phyloP scores from a whole-genome alignment of 1,139 yeast genomes.

The Pichia sp. region DNA sequence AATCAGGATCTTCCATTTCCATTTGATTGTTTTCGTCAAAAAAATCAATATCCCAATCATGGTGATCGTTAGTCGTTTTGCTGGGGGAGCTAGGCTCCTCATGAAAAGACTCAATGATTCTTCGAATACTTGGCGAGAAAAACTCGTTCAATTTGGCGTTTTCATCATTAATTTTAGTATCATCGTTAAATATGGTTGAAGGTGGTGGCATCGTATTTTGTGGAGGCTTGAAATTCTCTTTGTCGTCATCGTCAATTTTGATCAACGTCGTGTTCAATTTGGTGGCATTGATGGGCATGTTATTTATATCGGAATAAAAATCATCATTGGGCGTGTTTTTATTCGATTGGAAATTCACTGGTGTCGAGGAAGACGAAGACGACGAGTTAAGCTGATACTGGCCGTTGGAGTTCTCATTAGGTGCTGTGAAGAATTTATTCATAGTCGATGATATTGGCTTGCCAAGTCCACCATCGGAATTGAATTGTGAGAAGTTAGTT shows the following conservation, averaged over 20 bases:
- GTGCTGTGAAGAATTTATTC: too few species aligned
- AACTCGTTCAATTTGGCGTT: constrained; percentile 7
- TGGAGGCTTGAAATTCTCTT: constrained; percentile 19
- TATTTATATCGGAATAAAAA: constrained; percentile 15
- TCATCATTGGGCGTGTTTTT: background rate
- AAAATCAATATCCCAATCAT: constrained; percentile 24
- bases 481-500: background rate
- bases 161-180: background rate
- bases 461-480: too few species aligned
- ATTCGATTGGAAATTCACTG: too few species aligned
- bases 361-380: too few species aligned
- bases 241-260: constrained; percentile 27
- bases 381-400: too few species aligned
- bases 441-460: background rate
- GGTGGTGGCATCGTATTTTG: constrained; percentile 1
- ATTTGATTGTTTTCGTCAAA: constrained; percentile 20
- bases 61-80: constrained; percentile 14
- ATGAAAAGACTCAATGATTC: constrained; percentile 24
- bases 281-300: constrained; percentile 25
- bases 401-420: too few species aligned
- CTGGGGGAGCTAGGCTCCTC: constrained; percentile 21
- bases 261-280: constrained; percentile 27
- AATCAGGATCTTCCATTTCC: constrained; percentile 18
- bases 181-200: background rate
- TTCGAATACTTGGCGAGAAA: constrained; percentile 25